These are phyloP conservation scores for Strobilomyces dryophilus DNA, from an alignment of 768 basidiomycete genomes.

Conservation along the genomic window DNA sequence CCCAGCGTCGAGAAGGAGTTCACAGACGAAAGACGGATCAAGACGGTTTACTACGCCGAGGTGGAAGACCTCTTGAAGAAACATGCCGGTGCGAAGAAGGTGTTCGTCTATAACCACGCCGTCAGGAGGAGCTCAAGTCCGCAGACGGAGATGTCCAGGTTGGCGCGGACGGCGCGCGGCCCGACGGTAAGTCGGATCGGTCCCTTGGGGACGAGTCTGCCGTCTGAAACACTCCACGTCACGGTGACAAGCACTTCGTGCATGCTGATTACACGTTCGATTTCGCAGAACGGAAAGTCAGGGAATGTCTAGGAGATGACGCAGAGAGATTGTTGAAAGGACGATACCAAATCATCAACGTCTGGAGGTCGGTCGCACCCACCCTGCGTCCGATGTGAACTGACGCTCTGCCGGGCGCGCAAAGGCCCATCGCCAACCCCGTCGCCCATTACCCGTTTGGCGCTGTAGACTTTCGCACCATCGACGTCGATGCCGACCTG, in stretches of 20 bases:
- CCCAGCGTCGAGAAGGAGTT: not conserved
- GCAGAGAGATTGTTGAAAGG: constrained; percentile 38
- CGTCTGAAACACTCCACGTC: too few species aligned
- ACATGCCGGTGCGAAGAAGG: not conserved
- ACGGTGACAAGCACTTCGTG: not conserved
- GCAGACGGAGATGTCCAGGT: not conserved
- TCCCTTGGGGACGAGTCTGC: not conserved
- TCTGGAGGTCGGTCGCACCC: constrained; percentile 32
- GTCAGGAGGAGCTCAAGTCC: not conserved
- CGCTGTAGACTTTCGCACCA: not conserved
- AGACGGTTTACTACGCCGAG: too few species aligned
- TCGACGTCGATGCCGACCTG: not conserved
- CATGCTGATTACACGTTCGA: not conserved
- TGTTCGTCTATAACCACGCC: not conserved
- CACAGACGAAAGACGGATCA: too few species aligned
- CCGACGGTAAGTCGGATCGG: not conserved
- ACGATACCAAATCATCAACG: constrained; percentile 40
- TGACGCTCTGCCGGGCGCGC: not conserved
- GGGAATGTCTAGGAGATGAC: constrained; percentile 33
- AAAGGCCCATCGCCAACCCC: not conserved
- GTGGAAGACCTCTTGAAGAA: not conserved
- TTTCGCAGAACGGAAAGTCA: not conserved
- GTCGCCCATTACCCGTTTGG: constrained; percentile 2
- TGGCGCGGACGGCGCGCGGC: not conserved
- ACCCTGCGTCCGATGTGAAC: too few species aligned